phyloP scores from a whole-genome alignment of 2,329 filamentous ascomycete species.

The Aphanoascus verrucosus region DNA sequence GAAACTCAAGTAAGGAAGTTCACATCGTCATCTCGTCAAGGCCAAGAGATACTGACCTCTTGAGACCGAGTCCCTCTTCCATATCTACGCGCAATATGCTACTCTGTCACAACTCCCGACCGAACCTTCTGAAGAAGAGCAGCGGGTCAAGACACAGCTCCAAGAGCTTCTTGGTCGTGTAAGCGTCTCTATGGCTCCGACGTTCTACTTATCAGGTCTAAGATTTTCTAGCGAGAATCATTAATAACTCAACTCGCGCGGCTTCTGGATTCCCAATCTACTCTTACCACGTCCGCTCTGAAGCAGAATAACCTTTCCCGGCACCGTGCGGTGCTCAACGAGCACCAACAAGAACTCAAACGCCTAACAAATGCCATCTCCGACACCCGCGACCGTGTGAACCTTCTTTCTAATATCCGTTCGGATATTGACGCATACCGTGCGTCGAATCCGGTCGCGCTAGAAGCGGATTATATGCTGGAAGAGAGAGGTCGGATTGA shows the following conservation, averaged over 20 bases:
- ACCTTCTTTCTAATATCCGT: conserved; percentile 80
- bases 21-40: not conserved
- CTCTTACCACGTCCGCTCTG: conserved; percentile 77
- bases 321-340: conserved; percentile 76
- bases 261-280: conserved; percentile 83
- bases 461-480: conserved; percentile 95
- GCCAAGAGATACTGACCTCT: conserved; percentile 10
- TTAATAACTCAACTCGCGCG: conserved; percentile 73
- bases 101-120: conserved; percentile 65
- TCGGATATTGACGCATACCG: conserved; percentile 87
- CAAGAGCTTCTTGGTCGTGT: conserved; percentile 78
- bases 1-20: conserved; percentile 65
- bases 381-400: conserved; percentile 73
- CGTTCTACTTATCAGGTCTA: conserved; percentile 1
- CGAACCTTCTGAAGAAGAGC: conserved; percentile 78
- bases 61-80: conserved; percentile 66
- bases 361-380: conserved; percentile 63
- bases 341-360: conserved; percentile 72
- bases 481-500: conserved; percentile 78
- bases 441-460: conserved; percentile 64
- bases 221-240: conserved; percentile 61
- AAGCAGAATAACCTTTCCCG: conserved; percentile 93
- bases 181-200: conserved; percentile 17
- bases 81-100: conserved; percentile 80
- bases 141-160: conserved; percentile 65